phyloP scores from a whole-genome alignment of 2,329 filamentous ascomycete species.

The Xylariaceae sp. region DNA sequence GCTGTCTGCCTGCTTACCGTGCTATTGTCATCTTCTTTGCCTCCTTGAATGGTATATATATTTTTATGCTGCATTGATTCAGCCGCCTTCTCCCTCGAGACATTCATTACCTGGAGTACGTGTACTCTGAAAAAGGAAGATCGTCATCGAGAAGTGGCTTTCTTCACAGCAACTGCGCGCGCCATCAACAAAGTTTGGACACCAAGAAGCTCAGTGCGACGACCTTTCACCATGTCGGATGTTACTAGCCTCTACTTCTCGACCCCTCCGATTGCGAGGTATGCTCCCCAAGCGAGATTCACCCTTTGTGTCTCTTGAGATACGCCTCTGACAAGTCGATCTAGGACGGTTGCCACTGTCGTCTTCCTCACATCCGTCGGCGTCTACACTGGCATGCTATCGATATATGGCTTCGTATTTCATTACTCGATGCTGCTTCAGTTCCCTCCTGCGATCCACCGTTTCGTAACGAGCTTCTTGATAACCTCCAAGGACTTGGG shows the following conservation, averaged over 20 bases:
- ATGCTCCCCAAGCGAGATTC: conserved; percentile 13
- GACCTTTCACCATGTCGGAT: conserved; percentile 35
- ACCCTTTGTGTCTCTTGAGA: conserved; percentile 6
- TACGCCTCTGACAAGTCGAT: conserved; percentile 5
- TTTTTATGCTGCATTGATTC: no score
- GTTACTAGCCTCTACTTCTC: conserved; percentile 39
- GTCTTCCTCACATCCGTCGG: conserved; percentile 60
- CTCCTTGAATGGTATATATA: conserved; percentile 25
- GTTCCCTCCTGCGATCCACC: conserved; percentile 46
- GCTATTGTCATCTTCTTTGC: conserved; percentile 18
- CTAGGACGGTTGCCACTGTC: conserved; percentile 63
- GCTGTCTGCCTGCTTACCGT: conserved; percentile 24
- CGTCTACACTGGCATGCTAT: conserved; percentile 55
- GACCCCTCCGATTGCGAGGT: conserved; percentile 42
- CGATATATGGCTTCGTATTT: conserved; percentile 51
- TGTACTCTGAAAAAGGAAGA: no score
- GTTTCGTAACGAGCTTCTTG: conserved; percentile 41
- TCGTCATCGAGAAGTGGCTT: conserved; percentile 1
- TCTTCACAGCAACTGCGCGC: background rate
- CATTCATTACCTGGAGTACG: no score
- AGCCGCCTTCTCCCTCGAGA: no score
- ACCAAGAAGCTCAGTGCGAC: background rate
- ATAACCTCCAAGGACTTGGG: conserved; percentile 38
- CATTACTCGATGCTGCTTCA: conserved; percentile 50
- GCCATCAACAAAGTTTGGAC: background rate